A percentile compares a stretch with the other conserved stretches of the same genome.
Evolutionary conservation across 495 filamentous ascomycete genomes (phyloP).

Genomic region (Emericellopsis terricola): DNA sequence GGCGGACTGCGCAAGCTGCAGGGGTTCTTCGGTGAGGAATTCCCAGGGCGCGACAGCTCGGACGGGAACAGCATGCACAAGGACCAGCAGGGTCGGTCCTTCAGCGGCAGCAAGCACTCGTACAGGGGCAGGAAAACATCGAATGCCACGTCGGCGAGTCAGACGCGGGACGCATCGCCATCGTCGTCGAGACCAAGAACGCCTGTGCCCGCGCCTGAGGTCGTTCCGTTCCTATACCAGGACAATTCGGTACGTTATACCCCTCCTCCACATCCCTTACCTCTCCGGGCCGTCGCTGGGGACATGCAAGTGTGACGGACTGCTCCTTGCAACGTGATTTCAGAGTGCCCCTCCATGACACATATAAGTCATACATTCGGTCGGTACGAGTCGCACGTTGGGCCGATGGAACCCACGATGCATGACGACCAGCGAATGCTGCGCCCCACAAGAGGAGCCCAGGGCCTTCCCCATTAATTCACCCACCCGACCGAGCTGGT

Average conservation of each 20-base stretch:
- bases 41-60: constrained; percentile 45
- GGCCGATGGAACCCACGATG: too few relatives aligned
- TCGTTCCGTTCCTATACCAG: constrained; percentile 92
- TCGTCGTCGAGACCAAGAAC: constrained; percentile 54
- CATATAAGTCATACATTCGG: too few relatives aligned
- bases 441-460: too few relatives aligned
- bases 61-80: constrained; percentile 46
- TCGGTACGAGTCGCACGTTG: too few relatives aligned
- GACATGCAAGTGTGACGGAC: too few relatives aligned
- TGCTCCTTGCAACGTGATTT: too few relatives aligned
- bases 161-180: constrained; percentile 46
- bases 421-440: too few relatives aligned
- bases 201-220: constrained; percentile 79
- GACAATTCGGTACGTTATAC: constrained; percentile 48
- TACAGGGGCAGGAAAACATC: constrained; percentile 62
- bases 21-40: constrained; percentile 81
- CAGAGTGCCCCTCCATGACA: too few relatives aligned
- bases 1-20: constrained; percentile 57
- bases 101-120: constrained; percentile 30
- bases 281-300: too few relatives aligned
- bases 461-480: too few relatives aligned
- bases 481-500: too few relatives aligned
- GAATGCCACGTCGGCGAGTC: constrained; percentile 32
- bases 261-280: constrained; percentile 5
- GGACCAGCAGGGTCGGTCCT: constrained; percentile 35